A percentile compares a stretch with the other conserved stretches of the same genome.
phyloP scores from a whole-genome alignment of 495 filamentous ascomycete species.

The Xylaria curta region DNA sequence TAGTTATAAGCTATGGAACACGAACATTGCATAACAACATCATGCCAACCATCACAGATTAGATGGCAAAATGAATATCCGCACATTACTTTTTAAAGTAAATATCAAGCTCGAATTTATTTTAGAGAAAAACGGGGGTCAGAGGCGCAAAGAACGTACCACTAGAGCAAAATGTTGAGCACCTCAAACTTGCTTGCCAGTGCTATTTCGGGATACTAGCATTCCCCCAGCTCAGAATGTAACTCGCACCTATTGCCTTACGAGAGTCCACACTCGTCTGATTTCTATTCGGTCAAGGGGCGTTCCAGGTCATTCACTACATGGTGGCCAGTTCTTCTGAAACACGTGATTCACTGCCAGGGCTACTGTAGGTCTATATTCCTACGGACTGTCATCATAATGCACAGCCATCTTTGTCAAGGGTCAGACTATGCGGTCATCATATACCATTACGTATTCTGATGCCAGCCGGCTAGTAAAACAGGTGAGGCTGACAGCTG shows the following conservation, averaged over 20 bases:
- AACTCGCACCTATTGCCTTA: not conserved
- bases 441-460: slow-evolving; percentile 16
- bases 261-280: not conserved
- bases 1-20: not conserved
- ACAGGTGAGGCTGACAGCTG: not conserved
- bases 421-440: not conserved
- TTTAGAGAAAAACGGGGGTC: not conserved
- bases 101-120: not conserved
- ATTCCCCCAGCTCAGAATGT: not conserved
- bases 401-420: not conserved
- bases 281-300: not conserved
- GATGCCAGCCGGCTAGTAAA: not conserved
- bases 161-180: not conserved
- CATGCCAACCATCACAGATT: not conserved
- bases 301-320: not conserved
- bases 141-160: not conserved
- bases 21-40: not conserved
- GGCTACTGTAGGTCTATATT: not conserved
- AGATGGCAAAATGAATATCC: not conserved
- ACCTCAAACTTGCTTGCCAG: not conserved
- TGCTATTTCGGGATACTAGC: not conserved
- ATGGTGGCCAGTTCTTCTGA: not conserved
- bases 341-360: not conserved
- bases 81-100: not conserved
- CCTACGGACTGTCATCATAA: not conserved